Percentiles rank a stretch among this genome's conserved stretches.
These are phyloP conservation scores for Aspergillus candidus DNA, from an alignment of 2,329 filamentous ascomycete genomes.

Conservation along the genomic window DNA sequence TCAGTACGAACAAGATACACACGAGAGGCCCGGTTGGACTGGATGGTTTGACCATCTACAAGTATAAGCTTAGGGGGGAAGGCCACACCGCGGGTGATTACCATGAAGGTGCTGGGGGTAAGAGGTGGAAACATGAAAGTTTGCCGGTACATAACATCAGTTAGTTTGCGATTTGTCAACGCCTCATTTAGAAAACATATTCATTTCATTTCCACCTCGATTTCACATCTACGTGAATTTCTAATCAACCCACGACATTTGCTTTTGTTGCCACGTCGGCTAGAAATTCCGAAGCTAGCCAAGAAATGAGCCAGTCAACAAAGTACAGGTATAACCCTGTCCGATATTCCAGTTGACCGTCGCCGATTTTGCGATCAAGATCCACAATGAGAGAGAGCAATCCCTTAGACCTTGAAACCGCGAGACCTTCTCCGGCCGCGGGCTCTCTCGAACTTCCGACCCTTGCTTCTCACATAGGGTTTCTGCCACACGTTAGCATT, in stretches of 20 bases:
- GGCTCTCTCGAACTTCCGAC: conserved; percentile 98
- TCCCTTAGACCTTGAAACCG: conserved; percentile 97
- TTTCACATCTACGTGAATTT: conserved; percentile 17
- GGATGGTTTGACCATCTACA: conserved; percentile 94
- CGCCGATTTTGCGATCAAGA: too few species aligned
- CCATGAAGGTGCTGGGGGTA: conserved; percentile 46
- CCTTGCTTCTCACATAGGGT: conserved; percentile 96
- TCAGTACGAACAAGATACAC: conserved; percentile 98
- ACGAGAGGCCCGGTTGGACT: conserved; percentile 86
- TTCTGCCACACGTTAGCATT: conserved; percentile 55
- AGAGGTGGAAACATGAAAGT: conserved; percentile 51
- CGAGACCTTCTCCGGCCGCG: conserved; percentile 97
- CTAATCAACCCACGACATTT: conserved; percentile 3
- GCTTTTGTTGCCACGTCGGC: too few species aligned
- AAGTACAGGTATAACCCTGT: too few species aligned
- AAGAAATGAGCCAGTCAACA: too few species aligned
- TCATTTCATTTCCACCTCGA: conserved; percentile 12
- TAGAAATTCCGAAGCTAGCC: too few species aligned
- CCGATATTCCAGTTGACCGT: too few species aligned
- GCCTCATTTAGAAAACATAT: conserved; percentile 1
- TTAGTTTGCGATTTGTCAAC: not conserved
- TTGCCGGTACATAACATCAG: conserved; percentile 27
- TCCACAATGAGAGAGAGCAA: conserved; percentile 1
- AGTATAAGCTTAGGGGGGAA: conserved; percentile 79
- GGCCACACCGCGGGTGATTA: conserved; percentile 81